phyloP scores from a whole-genome alignment of 345 rosid genomes.

The Pelargonium nanum region DNA sequence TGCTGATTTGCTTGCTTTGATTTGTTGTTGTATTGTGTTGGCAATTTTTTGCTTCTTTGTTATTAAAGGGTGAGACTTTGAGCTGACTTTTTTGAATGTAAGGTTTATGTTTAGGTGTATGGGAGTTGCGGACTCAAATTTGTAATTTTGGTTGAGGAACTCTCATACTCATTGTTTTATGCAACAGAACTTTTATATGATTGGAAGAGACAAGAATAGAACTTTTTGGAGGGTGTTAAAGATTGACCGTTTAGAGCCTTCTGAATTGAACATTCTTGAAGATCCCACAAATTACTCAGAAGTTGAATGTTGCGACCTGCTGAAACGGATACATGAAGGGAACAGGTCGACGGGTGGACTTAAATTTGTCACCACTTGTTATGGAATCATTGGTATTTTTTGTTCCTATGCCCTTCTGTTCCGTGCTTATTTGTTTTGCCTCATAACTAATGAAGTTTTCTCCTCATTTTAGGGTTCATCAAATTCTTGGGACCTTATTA shows the following conservation, averaged over 20 bases:
- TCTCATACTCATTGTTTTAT: too few relatives aligned
- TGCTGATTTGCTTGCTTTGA: too few relatives aligned
- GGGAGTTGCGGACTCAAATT: too few relatives aligned
- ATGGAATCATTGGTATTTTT: background rate
- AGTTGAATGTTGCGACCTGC: background rate
- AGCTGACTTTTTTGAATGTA: too few relatives aligned
- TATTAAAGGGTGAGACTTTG: too few relatives aligned
- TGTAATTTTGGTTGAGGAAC: too few relatives aligned
- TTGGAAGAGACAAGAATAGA: background rate
- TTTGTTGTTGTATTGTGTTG: too few relatives aligned
- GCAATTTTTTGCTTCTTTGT: too few relatives aligned
- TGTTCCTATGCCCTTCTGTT: background rate
- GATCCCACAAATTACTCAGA: background rate
- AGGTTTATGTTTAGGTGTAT: too few relatives aligned
- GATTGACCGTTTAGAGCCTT: background rate
- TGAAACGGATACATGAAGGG: background rate
- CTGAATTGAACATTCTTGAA: background rate
- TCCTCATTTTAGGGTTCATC: slow-evolving; percentile 50
- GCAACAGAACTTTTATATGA: background rate
- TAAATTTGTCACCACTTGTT: background rate
- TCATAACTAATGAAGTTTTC: slow-evolving; percentile 5
- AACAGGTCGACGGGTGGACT: background rate
- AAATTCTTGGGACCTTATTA: slow-evolving; percentile 92
- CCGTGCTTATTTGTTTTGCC: background rate
- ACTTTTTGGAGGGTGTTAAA: background rate